Evolutionary conservation across 1,284 basidiomycete genomes (phyloP), one percentile per base, ranked within the genome.

Genomic region (Ceraceosorus bombacis): DNA sequence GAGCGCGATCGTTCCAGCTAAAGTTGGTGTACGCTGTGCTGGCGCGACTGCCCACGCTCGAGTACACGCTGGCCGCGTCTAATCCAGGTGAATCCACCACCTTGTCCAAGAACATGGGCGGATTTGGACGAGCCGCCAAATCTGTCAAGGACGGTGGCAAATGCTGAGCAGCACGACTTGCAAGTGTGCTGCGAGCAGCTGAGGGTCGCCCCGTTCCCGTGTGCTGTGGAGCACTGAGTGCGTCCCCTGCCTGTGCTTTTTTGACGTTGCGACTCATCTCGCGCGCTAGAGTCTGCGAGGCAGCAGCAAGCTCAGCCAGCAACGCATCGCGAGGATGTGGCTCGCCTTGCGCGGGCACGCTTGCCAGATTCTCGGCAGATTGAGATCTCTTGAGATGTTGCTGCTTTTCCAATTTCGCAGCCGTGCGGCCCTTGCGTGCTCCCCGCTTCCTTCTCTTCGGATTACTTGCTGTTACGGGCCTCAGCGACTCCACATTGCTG

Each of bases 391-490:
- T 70, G 46, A 71, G 58, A 15, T 62, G 36, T 58, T 68, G 66
- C 51, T 69, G 67, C 49, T 65, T 53, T 15, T 57, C 13, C 61
- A 70, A 66, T 49, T 71, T 70, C 51, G 68, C 65, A 0, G 68
- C 59, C 6, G 66, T 70, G 6, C 68, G 57, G 13, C 68, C 68
- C 51, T 71, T 71, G 8, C 70, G 63, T 27, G 70, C 70, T 6
- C 70, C 70, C 9, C 70, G 58, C 43, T 71, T 71, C 12, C 70
- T 51, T 37, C 70, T 43, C 55, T 71, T 71, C 2, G 70, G 65
- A 49, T 70, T 58, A n/a, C 62, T 63, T 6, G 66, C 65, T 0
- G 65, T 64, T 5, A 63, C 27, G 27, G 27, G 27, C 27, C 27
- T 27, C 27, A 27, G 3, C 27, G 27, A 27, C 8, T 60, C 61